Percentiles rank a stretch among this genome's conserved stretches.
Evolutionary conservation across 495 filamentous ascomycete species (phyloP).

Genomic region (Hypoxylon intermedium): DNA sequence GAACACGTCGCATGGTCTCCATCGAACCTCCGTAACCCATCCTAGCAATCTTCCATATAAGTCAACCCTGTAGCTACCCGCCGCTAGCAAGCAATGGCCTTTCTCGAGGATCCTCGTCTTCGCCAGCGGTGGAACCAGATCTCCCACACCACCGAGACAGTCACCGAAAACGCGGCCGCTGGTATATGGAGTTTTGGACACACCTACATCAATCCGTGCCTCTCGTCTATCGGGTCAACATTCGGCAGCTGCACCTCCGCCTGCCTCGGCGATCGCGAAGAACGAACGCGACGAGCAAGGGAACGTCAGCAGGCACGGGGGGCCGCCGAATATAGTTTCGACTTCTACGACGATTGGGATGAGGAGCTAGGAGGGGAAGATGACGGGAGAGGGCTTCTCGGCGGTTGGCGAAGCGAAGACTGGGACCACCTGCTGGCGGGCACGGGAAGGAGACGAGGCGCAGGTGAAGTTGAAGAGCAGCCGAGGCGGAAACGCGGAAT

Average conservation of each 20-base stretch:
- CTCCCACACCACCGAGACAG: slow-evolving; percentile 88
- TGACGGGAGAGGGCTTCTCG: slow-evolving; percentile 65
- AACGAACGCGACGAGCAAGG: slow-evolving; percentile 70
- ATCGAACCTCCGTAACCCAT: slow-evolving; percentile 7
- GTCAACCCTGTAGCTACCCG: slow-evolving; percentile 8
- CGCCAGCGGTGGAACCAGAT: slow-evolving; percentile 93
- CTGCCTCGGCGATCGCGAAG: slow-evolving; percentile 77
- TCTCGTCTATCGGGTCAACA: slow-evolving; percentile 68
- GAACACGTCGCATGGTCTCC: not conserved
- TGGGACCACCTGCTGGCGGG: slow-evolving; percentile 87
- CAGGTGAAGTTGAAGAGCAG: slow-evolving; percentile 62
- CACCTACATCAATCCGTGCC: slow-evolving; percentile 82
- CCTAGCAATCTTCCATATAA: slow-evolving; percentile 12
- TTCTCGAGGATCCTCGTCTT: slow-evolving; percentile 87
- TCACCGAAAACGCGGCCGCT: slow-evolving; percentile 88
- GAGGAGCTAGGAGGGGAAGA: slow-evolving; percentile 69
- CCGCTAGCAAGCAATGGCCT: slow-evolving; percentile 50
- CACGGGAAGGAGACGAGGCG: slow-evolving; percentile 61
- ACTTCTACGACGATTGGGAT: slow-evolving; percentile 99
- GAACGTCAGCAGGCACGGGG: slow-evolving; percentile 64
- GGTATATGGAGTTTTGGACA: slow-evolving; percentile 88
- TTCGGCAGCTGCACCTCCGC: slow-evolving; percentile 72
- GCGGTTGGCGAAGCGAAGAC: slow-evolving; percentile 78
- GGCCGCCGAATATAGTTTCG: slow-evolving; percentile 82
- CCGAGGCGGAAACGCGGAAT: slow-evolving; percentile 78